phyloP scores from a whole-genome alignment of 495 filamentous ascomycete species.

The Aspergillus sclerotiicarbonarius region DNA sequence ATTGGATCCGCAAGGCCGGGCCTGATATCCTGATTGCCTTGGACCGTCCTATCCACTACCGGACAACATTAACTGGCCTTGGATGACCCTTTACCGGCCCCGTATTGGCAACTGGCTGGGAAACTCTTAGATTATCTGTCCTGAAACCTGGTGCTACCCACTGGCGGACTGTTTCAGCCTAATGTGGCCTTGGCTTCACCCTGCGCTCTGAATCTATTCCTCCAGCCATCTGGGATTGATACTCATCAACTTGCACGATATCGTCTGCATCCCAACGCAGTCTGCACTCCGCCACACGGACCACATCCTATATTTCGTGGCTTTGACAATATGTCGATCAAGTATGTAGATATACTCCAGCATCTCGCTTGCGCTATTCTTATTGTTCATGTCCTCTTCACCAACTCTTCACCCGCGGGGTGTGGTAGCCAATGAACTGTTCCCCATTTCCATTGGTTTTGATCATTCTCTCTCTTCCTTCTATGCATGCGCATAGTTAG shows the following conservation, averaged over 20 bases:
- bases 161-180: constrained; percentile 1
- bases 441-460: too few relatives aligned
- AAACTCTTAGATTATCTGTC: not conserved
- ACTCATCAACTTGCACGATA: not conserved
- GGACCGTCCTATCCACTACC: too few relatives aligned
- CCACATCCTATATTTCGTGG: not conserved
- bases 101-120: not conserved
- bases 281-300: not conserved
- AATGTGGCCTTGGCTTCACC: not conserved
- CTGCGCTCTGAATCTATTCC: not conserved
- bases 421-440: not conserved
- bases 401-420: not conserved
- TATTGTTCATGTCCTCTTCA: constrained; percentile 18
- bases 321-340: constrained; percentile 59
- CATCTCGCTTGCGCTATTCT: constrained; percentile 13
- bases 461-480: too few relatives aligned
- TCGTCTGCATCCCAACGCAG: not conserved
- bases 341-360: constrained; percentile 51
- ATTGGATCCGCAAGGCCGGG: too few relatives aligned
- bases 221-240: not conserved
- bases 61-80: not conserved
- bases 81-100: too few relatives aligned
- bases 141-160: not conserved
- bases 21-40: too few relatives aligned
- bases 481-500: too few relatives aligned